These are phyloP conservation scores for Coelastrella sp. DNA, from an alignment of 139 green algal species.

Conservation along the genomic window DNA sequence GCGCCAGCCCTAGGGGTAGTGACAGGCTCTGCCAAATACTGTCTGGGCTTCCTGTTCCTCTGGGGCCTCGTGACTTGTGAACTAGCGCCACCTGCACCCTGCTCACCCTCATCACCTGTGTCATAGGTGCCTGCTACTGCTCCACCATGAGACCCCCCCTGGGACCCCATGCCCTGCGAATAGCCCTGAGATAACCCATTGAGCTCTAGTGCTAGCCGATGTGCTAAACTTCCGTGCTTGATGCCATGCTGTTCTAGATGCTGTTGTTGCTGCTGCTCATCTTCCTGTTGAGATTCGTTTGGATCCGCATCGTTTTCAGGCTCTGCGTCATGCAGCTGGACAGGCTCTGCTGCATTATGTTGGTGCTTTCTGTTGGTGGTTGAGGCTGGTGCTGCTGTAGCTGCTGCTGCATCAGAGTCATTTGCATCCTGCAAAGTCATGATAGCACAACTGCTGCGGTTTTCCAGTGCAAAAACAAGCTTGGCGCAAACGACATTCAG, in stretches of 20 bases:
- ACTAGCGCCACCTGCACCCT: slow-evolving; percentile 6
- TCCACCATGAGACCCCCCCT: background rate
- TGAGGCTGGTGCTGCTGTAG: slow-evolving; percentile 1
- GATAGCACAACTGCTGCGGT: background rate
- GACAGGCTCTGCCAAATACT: background rate
- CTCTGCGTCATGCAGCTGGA: background rate
- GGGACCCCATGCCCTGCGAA: background rate
- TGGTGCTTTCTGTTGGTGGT: background rate
- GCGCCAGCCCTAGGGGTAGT: background rate
- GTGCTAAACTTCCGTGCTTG: background rate
- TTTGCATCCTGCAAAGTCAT: background rate
- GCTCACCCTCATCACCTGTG: background rate
- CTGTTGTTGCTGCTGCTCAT: background rate
- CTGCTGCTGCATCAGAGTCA: background rate
- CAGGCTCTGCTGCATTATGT: background rate
- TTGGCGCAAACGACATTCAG: no score
- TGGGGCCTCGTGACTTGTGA: background rate
- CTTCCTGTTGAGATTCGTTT: background rate
- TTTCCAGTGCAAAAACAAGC: no score
- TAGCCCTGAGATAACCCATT: slow-evolving; percentile 1
- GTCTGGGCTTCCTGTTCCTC: slow-evolving; percentile 4
- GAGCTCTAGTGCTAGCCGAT: background rate
- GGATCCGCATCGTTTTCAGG: background rate
- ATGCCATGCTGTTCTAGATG: slow-evolving; percentile 16
- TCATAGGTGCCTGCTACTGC: background rate